Conservation (phyloP, 805 yeast genomes). For the Wickerhamomyces subpelliculosus region DNA sequence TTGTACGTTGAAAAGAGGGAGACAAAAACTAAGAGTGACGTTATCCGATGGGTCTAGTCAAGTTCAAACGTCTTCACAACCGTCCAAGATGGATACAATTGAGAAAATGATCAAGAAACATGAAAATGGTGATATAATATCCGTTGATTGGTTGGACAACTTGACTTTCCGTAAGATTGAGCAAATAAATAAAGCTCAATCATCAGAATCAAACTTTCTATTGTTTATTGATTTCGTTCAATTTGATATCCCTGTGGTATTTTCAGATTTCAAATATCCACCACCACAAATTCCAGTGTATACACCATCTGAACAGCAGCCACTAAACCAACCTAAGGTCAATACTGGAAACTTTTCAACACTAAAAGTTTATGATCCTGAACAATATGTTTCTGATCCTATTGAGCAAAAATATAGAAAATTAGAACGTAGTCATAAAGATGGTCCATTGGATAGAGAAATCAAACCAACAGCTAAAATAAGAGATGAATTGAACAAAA, state of each 20-base stretch:
- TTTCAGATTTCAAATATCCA: conserved; percentile 45
- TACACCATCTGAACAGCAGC: conserved; percentile 39
- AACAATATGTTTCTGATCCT: conserved; percentile 64
- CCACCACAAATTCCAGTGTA: conserved; percentile 29
- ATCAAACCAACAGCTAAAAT: conserved; percentile 82
- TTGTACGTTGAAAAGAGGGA: conserved; percentile 62
- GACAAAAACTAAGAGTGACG: conserved; percentile 49
- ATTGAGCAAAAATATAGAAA: conserved; percentile 83
- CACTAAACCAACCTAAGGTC: conserved; percentile 20
- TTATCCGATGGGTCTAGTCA: conserved; percentile 26
- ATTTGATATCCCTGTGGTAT: conserved; percentile 69
- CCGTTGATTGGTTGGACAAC: conserved; percentile 69
- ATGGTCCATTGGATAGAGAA: conserved; percentile 72
- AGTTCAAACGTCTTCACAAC: conserved; percentile 20
- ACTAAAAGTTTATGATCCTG: conserved; percentile 57
- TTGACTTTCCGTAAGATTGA: conserved; percentile 48
- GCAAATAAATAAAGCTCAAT: conserved; percentile 15
- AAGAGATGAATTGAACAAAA: conserved; percentile 63
- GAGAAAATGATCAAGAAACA: conserved; percentile 53
- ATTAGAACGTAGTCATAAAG: conserved; percentile 75
- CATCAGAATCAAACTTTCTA: conserved; percentile 26
- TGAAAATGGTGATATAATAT: conserved; percentile 58
- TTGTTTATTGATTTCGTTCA: conserved; percentile 52
- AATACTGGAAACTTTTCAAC: conserved; percentile 28
- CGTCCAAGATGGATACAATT: conserved; percentile 35